Evolutionary conservation across 176 grass and related monocot species (phyloP), one percentile per base, ranked within the genome.

Genomic region (Phoenix dactylifera): DNA sequence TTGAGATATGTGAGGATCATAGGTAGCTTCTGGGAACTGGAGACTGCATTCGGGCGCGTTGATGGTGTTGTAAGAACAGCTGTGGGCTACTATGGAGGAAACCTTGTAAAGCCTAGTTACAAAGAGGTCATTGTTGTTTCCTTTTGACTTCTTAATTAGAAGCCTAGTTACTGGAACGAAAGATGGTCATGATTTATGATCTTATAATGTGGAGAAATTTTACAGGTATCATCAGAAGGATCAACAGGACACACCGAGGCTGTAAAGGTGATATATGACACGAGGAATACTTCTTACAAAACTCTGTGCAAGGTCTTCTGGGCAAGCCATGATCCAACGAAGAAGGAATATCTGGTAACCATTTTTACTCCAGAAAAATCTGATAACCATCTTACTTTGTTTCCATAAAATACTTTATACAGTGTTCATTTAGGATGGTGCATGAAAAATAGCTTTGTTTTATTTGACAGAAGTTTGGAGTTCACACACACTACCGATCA

Each of bases 241-340:
- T 48, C 39, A 2, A 73, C 70, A 7, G 70, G 50, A 23, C 70
- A 73, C 59, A 56, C 70, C 5, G 70, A 73, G 26, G 59, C 59
- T n/a, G 59, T 64, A 18, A 73, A 39, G 19, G 70, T 73, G n/a
- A 55, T 24, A 6, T 73, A 63, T 39, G 70, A 64, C 26, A 64
- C 44, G 59, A 62, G 25, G 7, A 29, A 49, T 39, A 54, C 60
- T 16, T 54, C 51, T 25, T 64, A 63, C 55, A 50, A 24, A 50
- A 14, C 52, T 14, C 15, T 71, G 20, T 71, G 68, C 68, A 59
- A 60, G 19, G 35, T 29, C 55, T 71, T 71, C 55, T 71, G 68
- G 68, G 30, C 20, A 24, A 59, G 68, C 55, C 68, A 71, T 59
- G 68, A 71, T 51, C 55, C 68, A 18, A 71, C 68, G 18, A 51